Base-by-base conservation (phyloP, 306 rosid species). In the Pyrus bretschneideri region DNA sequence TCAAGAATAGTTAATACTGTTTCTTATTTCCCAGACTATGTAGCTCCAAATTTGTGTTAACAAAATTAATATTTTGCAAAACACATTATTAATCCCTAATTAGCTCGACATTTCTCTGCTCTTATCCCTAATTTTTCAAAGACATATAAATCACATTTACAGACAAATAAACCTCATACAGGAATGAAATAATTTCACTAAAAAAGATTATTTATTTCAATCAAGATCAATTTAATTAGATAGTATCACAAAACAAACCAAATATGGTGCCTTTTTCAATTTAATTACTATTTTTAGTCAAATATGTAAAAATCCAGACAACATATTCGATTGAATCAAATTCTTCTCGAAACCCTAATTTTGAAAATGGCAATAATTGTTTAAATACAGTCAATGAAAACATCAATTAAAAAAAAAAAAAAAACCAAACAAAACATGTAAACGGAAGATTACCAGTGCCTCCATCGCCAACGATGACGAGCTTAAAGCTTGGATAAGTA, bases 391-490 rank as follows among this genome's bases (percentile, higher is more conserved):
- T 13, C 7, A 66, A n/a, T 18, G 6, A 7, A 68, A 55, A 44
- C 10, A 29, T 6, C 42, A 17, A 30, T 21, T 57, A 6, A 63
- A 14, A 63, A 13, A 49, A 70, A 42, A 17, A 63, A 13, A 40
- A 70, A 42, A 17, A 21, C 21, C 14, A n/a, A 19, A 23, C 4
- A 10, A 14, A 9, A 60, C 14, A 5, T 4, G 44, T 23, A 3
- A 52, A 3, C 30, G 9, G 10, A 44, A 23, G 19, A 4, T 15
- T 69, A 89, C 93, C 92, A 51, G 96, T 89, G 80, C 97, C 94
- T 42, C 94, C 97, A 70, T 89, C 97, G 68, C 97, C 94, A 45
- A 88, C 92, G 42, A 91, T 76, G 71, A 89, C 94, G 19, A 91
- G 88, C 89, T 91, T 91, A 83, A 89, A 91, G 81, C 91, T 91